Percentiles rank a stretch among this genome's conserved stretches.
Evolutionary conservation across 495 filamentous ascomycete species (phyloP).

Genomic region (Penicillium daleae): DNA sequence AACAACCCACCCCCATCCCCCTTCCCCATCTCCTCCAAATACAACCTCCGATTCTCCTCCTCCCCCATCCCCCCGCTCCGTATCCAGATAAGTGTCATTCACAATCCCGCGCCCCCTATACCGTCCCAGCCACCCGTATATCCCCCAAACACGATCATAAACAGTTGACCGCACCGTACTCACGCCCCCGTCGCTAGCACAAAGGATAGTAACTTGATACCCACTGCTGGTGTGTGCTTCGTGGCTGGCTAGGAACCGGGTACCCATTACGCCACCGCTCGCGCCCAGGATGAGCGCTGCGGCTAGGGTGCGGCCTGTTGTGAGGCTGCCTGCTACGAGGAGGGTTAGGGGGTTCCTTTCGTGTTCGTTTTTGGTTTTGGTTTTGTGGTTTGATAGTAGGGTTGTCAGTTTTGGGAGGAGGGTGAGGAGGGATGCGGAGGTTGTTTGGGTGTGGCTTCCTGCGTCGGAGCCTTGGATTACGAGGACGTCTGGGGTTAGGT

Average conservation of each 20-base stretch:
- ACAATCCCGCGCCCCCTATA: background rate
- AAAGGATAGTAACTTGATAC: background rate
- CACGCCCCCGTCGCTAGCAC: background rate
- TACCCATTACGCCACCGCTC: background rate
- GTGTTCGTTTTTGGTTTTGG: background rate
- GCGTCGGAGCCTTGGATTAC: background rate
- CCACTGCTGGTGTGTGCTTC: background rate
- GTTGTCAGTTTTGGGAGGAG: background rate
- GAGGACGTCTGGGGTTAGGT: background rate
- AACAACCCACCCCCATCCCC: background rate
- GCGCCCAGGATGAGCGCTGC: no score
- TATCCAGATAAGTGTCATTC: background rate
- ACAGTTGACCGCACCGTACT: background rate
- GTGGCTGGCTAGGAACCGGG: background rate
- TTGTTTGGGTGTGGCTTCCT: background rate
- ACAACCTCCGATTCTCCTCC: background rate
- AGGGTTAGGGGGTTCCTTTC: no score
- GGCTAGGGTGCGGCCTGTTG: no score
- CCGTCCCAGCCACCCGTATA: background rate
- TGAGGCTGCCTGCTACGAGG: background rate
- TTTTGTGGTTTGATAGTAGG: background rate
- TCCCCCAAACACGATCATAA: background rate
- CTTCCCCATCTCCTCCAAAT: background rate
- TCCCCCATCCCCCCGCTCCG: background rate
- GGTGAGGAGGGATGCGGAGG: background rate